Percentiles rank a stretch among this genome's conserved stretches.
phyloP scores from a whole-genome alignment of 2,329 filamentous ascomycete species.

The Verticillium dahliae region DNA sequence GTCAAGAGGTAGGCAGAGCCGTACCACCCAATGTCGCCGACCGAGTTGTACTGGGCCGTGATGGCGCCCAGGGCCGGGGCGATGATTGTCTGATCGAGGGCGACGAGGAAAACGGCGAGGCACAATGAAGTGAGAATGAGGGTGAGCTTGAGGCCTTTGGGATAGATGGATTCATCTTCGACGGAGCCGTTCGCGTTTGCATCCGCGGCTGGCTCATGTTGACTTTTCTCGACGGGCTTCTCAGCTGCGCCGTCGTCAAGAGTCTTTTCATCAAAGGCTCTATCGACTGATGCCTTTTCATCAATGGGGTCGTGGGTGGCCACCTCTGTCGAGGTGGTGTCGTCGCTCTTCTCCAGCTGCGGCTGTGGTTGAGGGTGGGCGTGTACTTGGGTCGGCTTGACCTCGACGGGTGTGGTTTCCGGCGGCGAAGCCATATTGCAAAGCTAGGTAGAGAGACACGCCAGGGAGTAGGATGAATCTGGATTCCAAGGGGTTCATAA shows the following conservation, averaged over 20 bases:
- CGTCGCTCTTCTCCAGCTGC: neutral
- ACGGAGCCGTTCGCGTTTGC: neutral
- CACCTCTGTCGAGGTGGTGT: neutral
- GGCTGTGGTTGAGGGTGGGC: neutral
- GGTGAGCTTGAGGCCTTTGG: slow-evolving; percentile 28
- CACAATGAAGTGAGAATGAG: slow-evolving; percentile 37
- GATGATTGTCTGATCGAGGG: slow-evolving; percentile 45
- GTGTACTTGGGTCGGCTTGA: neutral
- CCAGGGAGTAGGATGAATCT: neutral
- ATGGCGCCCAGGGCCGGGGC: slow-evolving; percentile 47
- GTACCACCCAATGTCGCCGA: slow-evolving; percentile 48
- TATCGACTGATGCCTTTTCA: neutral
- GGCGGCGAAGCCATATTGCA: neutral
- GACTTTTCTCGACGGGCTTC: neutral
- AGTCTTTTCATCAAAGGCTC: neutral
- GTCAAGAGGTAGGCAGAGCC: slow-evolving; percentile 42
- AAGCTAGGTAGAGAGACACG: neutral
- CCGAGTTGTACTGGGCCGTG: slow-evolving; percentile 34
- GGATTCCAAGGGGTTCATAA: neutral
- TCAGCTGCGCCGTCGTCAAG: neutral
- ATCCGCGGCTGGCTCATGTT: neutral
- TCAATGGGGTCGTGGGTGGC: neutral
- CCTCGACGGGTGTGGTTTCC: neutral
- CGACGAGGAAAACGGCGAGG: slow-evolving; percentile 41
- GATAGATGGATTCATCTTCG: slow-evolving; percentile 24